A percentile compares a stretch with the other conserved stretches of the same genome.
Conservation (phyloP, 2,329 filamentous ascomycete genomes). For the Elsinoe necatrix region DNA sequence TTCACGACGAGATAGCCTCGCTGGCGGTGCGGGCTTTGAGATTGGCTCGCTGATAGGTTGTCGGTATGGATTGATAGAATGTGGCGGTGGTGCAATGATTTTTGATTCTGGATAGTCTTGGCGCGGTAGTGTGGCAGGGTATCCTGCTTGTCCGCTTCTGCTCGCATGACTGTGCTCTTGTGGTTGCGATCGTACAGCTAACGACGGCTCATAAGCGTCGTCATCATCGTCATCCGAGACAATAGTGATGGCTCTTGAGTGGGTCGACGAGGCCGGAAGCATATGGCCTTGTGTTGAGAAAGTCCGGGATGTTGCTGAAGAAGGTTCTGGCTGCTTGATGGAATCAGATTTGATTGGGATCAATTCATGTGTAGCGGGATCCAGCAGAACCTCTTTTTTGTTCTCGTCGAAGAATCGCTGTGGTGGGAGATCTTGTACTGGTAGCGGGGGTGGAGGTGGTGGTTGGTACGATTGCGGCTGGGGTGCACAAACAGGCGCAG, state of each 20-base stretch:
- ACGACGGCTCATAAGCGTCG: slow-evolving; percentile 1
- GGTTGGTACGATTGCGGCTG: not conserved
- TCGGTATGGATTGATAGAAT: not conserved
- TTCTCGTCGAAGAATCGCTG: slow-evolving; percentile 10
- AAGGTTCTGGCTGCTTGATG: not conserved
- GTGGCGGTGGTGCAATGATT: not conserved
- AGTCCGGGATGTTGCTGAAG: not conserved
- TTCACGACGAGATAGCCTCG: not conserved
- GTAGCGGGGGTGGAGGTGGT: not conserved
- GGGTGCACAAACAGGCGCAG: not conserved
- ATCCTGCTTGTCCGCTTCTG: not conserved
- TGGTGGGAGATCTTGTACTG: slow-evolving; percentile 13
- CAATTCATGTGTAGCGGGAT: slow-evolving; percentile 9
- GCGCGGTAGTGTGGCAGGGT: not conserved
- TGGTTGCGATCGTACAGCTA: not conserved
- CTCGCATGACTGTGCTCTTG: not conserved
- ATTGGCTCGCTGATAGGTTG: not conserved
- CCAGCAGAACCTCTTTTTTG: not conserved
- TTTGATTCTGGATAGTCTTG: not conserved
- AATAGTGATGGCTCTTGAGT: not conserved
- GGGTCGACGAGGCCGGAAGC: not conserved
- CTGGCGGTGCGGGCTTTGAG: not conserved
- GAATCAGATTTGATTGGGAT: not conserved
- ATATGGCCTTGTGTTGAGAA: not conserved
- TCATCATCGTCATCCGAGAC: not conserved